Conservation (phyloP, 495 filamentous ascomycete genomes). For the Recurvomyces mirabilis region DNA sequence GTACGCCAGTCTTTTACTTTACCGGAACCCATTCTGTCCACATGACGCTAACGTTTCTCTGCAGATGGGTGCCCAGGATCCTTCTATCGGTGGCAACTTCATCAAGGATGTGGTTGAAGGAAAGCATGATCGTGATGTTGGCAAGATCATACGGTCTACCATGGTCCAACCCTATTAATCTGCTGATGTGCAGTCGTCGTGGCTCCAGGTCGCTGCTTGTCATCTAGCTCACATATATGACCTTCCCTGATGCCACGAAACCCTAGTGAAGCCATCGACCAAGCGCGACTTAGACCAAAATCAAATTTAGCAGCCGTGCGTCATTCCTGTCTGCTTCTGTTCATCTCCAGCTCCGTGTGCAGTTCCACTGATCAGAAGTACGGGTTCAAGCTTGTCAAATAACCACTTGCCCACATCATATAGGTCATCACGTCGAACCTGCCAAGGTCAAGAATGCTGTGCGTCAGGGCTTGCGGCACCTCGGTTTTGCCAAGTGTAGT, state of each 20-base stretch:
- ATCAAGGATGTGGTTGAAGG: slow-evolving; percentile 23
- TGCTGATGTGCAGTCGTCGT: too few species aligned
- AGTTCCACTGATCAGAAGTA: too few species aligned
- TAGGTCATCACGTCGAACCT: background rate
- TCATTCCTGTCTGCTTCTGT: background rate
- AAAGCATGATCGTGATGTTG: slow-evolving; percentile 20
- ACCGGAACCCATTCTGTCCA: background rate
- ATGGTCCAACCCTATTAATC: too few species aligned
- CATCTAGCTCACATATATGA: too few species aligned
- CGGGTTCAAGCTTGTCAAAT: too few species aligned
- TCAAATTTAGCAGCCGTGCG: too few species aligned
- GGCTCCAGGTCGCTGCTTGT: too few species aligned
- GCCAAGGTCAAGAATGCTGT: background rate
- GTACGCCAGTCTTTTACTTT: slow-evolving; percentile 2
- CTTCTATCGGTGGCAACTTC: slow-evolving; percentile 15
- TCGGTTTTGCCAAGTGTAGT: background rate
- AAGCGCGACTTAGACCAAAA: too few species aligned
- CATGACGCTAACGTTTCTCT: slow-evolving; percentile 28
- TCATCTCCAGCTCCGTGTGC: too few species aligned
- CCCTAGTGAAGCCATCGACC: too few species aligned
- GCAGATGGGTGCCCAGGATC: slow-evolving; percentile 25
- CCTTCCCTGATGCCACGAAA: too few species aligned
- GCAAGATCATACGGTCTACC: slow-evolving; percentile 23
- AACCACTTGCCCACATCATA: background rate
- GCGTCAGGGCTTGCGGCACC: background rate